Conservation (phyloP, 305 asterid species). For the Fraxinus xanthoxyloides region DNA sequence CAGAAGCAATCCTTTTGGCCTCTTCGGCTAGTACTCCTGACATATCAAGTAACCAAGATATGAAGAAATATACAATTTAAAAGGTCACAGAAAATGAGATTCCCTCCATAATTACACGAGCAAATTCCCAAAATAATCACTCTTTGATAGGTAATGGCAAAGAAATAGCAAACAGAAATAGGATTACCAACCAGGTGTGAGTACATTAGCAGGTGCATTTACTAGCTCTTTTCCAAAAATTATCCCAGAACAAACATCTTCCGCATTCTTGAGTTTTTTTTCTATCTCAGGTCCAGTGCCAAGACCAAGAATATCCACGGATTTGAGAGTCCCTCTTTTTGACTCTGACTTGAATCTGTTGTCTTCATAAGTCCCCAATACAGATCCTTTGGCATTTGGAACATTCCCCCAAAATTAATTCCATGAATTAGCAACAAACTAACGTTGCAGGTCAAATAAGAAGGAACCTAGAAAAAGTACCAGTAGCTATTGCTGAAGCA, state of each 20-base stretch:
- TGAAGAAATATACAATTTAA: not conserved
- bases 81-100: not conserved
- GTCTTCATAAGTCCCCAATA: constrained; percentile 83
- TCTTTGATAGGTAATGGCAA: not conserved
- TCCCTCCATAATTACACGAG: not conserved
- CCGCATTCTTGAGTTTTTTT: constrained; percentile 77
- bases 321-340: constrained; percentile 56
- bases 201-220: constrained; percentile 93
- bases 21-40: constrained; percentile 78
- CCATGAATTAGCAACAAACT: constrained; percentile 3
- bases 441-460: not conserved
- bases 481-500: constrained; percentile 85
- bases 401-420: constrained; percentile 17
- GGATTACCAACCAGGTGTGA: constrained; percentile 76
- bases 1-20: constrained; percentile 70
- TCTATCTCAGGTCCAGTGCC: constrained; percentile 88
- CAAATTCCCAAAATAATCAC: not conserved
- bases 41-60: constrained; percentile 7
- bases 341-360: constrained; percentile 82
- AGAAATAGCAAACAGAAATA: not conserved
- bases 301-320: constrained; percentile 85
- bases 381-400: constrained; percentile 50
- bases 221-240: constrained; percentile 85
- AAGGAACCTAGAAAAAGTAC: constrained; percentile 32
- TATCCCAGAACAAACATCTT: constrained; percentile 72